Evolutionary conservation across 345 rosid species (phyloP).

Genomic region (Atalantia buxifolia): DNA sequence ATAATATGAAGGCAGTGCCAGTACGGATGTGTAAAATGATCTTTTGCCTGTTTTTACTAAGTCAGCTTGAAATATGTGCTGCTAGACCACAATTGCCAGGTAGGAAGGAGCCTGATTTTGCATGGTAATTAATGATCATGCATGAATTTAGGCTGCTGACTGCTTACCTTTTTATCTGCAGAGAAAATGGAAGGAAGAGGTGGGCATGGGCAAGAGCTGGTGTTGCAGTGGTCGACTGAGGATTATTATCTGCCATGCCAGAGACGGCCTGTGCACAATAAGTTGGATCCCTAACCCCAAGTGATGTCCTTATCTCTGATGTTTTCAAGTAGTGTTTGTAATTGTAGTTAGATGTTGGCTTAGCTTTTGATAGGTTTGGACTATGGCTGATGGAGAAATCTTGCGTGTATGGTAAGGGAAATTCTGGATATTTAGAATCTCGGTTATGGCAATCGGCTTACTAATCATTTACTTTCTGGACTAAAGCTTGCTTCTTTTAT

Average conservation of each 20-base stretch:
- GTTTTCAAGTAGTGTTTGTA: not conserved
- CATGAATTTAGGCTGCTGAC: not conserved
- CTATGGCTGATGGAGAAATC: too few relatives aligned
- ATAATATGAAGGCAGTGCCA: slow-evolving; percentile 10
- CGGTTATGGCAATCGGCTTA: too few relatives aligned
- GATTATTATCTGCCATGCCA: slow-evolving; percentile 16
- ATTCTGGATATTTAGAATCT: not conserved
- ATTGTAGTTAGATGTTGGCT: not conserved
- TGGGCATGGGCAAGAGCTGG: not conserved
- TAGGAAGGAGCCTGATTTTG: not conserved
- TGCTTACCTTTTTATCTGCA: slow-evolving; percentile 2
- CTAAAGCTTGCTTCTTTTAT: too few relatives aligned
- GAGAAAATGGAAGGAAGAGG: slow-evolving; percentile 4
- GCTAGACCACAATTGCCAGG: slow-evolving; percentile 15
- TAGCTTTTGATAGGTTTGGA: too few relatives aligned
- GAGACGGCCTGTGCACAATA: slow-evolving; percentile 26
- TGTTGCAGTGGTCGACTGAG: slow-evolving; percentile 23
- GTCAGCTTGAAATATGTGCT: slow-evolving; percentile 11
- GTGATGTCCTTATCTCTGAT: too few relatives aligned
- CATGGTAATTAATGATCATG: not conserved
- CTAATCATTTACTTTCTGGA: too few relatives aligned
- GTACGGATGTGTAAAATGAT: slow-evolving; percentile 8
- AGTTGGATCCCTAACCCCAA: slow-evolving; percentile 23
- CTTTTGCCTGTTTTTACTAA: slow-evolving; percentile 16
- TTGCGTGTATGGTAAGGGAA: not conserved